Percentiles rank a stretch among this genome's conserved stretches.
phyloP scores from a whole-genome alignment of 768 basidiomycete species.

The Paxillus rubicundulus region DNA sequence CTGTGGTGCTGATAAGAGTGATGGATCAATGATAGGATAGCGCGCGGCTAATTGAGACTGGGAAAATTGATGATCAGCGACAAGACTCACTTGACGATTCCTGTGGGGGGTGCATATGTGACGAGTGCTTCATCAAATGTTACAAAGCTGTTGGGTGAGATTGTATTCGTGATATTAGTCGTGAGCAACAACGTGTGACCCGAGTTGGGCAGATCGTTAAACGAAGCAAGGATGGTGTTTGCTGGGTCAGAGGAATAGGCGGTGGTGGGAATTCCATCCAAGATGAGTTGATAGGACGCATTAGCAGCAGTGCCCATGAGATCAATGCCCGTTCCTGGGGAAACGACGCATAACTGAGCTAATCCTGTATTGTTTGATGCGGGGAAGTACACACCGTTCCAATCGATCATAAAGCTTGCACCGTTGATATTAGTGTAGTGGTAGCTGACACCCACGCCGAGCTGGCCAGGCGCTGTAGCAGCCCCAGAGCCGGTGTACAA shows the following conservation, averaged over 20 bases:
- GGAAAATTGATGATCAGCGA: conserved; percentile 6
- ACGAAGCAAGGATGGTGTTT: conserved; percentile 46
- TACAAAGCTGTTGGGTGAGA: conserved; percentile 39
- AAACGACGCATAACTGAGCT: conserved; percentile 2
- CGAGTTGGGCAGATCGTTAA: conserved; percentile 45
- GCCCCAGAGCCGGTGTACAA: conserved; percentile 54
- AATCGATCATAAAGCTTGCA: conserved; percentile 53
- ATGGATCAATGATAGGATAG: conserved; percentile 19
- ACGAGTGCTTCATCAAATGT: conserved; percentile 59
- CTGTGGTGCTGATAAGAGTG: conserved; percentile 32
- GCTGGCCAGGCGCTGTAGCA: conserved; percentile 37
- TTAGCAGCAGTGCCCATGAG: conserved; percentile 50
- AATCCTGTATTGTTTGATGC: not conserved
- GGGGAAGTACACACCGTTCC: conserved; percentile 52
- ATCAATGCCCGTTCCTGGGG: conserved; percentile 61
- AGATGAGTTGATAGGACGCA: conserved; percentile 45
- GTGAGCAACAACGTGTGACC: conserved; percentile 57
- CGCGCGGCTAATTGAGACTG: not conserved
- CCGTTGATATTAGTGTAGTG: conserved; percentile 64
- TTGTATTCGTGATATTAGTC: conserved; percentile 37
- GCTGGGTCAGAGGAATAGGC: conserved; percentile 23
- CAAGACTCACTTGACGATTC: conserved; percentile 34
- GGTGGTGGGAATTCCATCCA: conserved; percentile 46
- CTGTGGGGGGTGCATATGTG: conserved; percentile 35
- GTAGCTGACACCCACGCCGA: conserved; percentile 53